Conservation (phyloP, 495 filamentous ascomycete species). For the Aspergillus sclerotiicarbonarius region DNA sequence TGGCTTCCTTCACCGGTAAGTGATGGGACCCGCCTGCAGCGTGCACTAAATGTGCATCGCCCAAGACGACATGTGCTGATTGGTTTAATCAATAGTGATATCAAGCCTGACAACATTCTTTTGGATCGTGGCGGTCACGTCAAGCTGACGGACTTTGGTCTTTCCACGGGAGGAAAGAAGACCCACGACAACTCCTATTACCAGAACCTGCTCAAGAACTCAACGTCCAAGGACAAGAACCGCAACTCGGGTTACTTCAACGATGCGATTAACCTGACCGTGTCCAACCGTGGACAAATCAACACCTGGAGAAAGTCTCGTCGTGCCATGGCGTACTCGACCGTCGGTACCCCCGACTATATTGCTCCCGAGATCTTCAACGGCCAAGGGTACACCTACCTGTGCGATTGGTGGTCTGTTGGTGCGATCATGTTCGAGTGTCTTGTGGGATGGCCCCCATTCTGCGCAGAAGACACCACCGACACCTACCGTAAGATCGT, state of each 20-base stretch:
- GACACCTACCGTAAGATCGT: constrained; percentile 99
- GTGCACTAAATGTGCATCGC: background rate
- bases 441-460: constrained; percentile 97
- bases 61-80: constrained; percentile 13
- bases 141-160: constrained; percentile 97
- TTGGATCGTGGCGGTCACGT: constrained; percentile 94
- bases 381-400: constrained; percentile 89
- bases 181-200: constrained; percentile 98
- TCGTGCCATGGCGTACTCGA: constrained; percentile 93
- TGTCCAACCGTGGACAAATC: constrained; percentile 93
- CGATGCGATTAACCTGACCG: constrained; percentile 97
- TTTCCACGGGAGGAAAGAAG: constrained; percentile 97
- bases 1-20: constrained; percentile 97
- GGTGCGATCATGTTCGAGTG: constrained; percentile 99
- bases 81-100: constrained; percentile 64
- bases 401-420: constrained; percentile 98
- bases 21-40: background rate
- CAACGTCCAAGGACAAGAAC: constrained; percentile 64
- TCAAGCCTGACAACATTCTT: constrained; percentile 98
- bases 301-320: constrained; percentile 98
- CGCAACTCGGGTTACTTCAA: constrained; percentile 85
- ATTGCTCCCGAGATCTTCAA: constrained; percentile 98
- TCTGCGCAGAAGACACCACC: constrained; percentile 95
- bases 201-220: constrained; percentile 87
- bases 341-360: constrained; percentile 97